Evolutionary conservation across 176 grass and related monocot genomes (phyloP), one percentile per base, ranked within the genome.

Genomic region (Microstegium vimineum): DNA sequence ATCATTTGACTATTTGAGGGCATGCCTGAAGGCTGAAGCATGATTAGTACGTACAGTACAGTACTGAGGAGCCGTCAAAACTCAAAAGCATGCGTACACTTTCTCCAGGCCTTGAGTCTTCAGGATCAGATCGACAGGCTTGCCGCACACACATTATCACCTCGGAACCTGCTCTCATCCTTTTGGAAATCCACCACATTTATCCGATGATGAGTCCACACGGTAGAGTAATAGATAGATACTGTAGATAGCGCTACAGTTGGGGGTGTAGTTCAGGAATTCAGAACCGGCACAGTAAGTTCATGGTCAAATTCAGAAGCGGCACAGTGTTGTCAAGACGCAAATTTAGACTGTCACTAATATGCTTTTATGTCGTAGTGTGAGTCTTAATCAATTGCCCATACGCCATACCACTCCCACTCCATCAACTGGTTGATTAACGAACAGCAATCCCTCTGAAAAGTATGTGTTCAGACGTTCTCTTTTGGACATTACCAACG

Each of bases 111-210:
- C 23, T 66, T 27, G 8, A 15, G 43, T 66, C 42, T 57, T 76
- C 32, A 59, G 46, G 34, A 42, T 69, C 73, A 32, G 62, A n/a
- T n/a, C n/a, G n/a, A 84, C 46, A 68, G 28, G 20, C 46, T 75
- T 83, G 8, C 38, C 30, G 25, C 62, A 32, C 30, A 79, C 70
- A 75, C 71, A 66, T 54, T 16, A 9, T 67, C 22, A 16, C 45
- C 38, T 16, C 30, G 6, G 31, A 51, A 35, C 49, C 5, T 26
- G 60, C 12, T 11, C 32, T 11, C 32, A 22, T 27, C 28, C 41
- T 66, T 66, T 20, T 20, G 59, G 14, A 52, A 66, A 83, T 66
- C 71, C 42, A 22, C 31, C 31, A 27, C 31, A 13, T 38, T 59
- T 23, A 59, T 47, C 47, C 1, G 56, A 54, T 34, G 30, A 34